phyloP scores from a whole-genome alignment of 2,329 filamentous ascomycete species.

The Elsinoe fawcettii region DNA sequence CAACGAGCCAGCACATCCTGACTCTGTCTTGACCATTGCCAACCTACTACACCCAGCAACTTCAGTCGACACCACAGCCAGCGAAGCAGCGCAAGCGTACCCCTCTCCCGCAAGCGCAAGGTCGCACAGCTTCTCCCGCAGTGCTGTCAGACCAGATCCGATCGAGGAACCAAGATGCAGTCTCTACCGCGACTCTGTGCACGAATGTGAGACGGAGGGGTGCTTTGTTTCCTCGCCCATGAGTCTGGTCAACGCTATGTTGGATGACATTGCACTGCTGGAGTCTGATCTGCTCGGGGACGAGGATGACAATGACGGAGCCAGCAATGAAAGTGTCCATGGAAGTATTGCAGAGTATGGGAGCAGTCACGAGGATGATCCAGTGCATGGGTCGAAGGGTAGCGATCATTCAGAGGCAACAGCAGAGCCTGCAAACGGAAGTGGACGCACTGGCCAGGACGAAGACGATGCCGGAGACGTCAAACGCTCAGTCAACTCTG shows the following conservation, averaged over 20 bases:
- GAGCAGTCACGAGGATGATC: not conserved
- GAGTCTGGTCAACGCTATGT: not conserved
- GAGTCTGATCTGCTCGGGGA: not conserved
- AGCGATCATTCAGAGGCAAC: no score
- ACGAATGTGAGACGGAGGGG: slow-evolving; percentile 11
- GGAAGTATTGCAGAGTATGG: not conserved
- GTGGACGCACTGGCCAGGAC: no score
- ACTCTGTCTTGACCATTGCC: not conserved
- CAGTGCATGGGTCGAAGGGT: not conserved
- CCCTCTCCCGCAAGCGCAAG: not conserved
- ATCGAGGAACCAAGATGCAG: slow-evolving; percentile 7
- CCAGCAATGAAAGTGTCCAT: not conserved
- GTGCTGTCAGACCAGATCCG: not conserved
- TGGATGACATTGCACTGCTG: not conserved
- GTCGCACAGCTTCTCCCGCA: not conserved
- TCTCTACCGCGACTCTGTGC: not conserved
- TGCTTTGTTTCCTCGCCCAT: not conserved
- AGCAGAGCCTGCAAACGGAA: not conserved
- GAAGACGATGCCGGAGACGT: no score
- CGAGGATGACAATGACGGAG: not conserved
- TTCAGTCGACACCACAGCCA: no score
- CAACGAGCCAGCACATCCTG: not conserved
- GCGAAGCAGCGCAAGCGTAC: not conserved
- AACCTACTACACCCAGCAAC: not conserved
- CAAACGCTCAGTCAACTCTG: not conserved